Conservation (phyloP, 179 eudicot species). For the Beta lomatogona region DNA sequence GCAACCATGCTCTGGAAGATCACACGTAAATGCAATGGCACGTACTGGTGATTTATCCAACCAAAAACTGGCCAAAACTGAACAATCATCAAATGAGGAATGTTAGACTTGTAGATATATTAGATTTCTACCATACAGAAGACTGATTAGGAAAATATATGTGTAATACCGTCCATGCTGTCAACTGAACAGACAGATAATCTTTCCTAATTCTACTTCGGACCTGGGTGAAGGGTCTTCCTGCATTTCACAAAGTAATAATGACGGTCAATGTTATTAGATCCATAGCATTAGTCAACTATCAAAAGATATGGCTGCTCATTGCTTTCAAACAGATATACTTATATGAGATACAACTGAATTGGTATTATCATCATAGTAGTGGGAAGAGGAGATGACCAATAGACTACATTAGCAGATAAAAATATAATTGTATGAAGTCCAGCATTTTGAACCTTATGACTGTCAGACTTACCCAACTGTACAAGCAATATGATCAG, state of each 20-base stretch:
- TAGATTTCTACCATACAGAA: neutral
- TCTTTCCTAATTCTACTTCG: slow-evolving; percentile 71
- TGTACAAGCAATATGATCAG: neutral
- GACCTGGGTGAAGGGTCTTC: slow-evolving; percentile 76
- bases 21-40: slow-evolving; percentile 90
- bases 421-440: neutral
- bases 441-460: neutral
- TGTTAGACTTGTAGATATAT: neutral
- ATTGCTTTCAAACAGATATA: slow-evolving; percentile 6
- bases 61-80: slow-evolving; percentile 96
- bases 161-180: slow-evolving; percentile 75
- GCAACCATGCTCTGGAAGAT: slow-evolving; percentile 77
- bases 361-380: neutral
- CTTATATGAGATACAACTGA: neutral
- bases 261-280: neutral
- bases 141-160: neutral
- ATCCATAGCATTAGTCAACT: neutral
- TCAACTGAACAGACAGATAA: slow-evolving; percentile 73
- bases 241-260: slow-evolving; percentile 38
- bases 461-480: neutral
- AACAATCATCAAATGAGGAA: slow-evolving; percentile 14
- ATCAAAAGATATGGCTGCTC: neutral
- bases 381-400: neutral
- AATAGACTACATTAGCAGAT: neutral
- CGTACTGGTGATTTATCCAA: slow-evolving; percentile 85